Conservation (phyloP, 805 yeast genomes). For the Lipomyces oligophaga region DNA sequence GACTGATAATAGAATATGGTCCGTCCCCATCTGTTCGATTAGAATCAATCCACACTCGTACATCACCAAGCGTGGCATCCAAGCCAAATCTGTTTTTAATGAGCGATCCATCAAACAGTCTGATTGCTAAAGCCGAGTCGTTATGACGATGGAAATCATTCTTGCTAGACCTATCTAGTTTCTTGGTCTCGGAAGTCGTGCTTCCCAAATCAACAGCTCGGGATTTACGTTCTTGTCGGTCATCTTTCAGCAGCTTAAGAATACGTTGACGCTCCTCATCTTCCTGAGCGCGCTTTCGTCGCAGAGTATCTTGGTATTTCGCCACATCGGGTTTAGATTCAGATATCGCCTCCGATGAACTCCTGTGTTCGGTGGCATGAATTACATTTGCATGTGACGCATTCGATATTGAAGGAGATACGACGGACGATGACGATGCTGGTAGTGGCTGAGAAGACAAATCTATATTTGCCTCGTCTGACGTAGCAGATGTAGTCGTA, state of each 20-base stretch:
- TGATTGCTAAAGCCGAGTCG: constrained; percentile 51
- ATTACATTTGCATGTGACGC: constrained; percentile 4
- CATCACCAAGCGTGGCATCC: constrained; percentile 48
- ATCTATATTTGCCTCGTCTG: too few species aligned
- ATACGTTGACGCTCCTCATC: constrained; percentile 55
- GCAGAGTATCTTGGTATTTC: constrained; percentile 42
- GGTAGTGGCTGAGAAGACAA: neutral
- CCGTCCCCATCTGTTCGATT: constrained; percentile 48
- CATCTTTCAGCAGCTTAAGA: constrained; percentile 50
- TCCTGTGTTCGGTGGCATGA: too few species aligned
- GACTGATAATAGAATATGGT: constrained; percentile 51
- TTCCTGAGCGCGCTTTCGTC: constrained; percentile 40
- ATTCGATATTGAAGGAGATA: neutral
- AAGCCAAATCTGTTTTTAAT: constrained; percentile 50
- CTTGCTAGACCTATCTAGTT: neutral
- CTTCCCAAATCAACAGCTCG: constrained; percentile 14
- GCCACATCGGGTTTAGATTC: constrained; percentile 10
- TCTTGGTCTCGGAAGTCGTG: constrained; percentile 6
- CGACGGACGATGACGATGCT: neutral
- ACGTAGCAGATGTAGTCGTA: constrained; percentile 1
- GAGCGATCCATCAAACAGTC: constrained; percentile 64
- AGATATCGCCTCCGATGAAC: neutral
- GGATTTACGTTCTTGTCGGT: constrained; percentile 46
- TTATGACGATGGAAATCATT: constrained; percentile 21
- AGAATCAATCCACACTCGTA: constrained; percentile 57